These are phyloP conservation scores for Beta corolliflora DNA, from an alignment of 179 eudicot species.

Conservation along the genomic window DNA sequence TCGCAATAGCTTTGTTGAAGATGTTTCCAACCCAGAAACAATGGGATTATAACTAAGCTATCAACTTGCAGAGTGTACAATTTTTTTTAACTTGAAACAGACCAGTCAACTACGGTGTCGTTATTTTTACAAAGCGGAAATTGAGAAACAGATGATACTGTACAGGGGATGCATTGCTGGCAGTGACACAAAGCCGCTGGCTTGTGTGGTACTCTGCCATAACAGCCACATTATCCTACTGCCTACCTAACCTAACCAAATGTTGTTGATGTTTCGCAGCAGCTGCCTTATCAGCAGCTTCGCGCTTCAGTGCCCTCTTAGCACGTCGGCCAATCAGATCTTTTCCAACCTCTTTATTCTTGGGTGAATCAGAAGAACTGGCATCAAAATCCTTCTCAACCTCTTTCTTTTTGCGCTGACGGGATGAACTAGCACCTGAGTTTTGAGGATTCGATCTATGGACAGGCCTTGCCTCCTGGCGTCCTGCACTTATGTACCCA, in stretches of 20 bases:
- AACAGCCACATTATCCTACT: slow-evolving; percentile 28
- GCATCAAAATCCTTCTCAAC: slow-evolving; percentile 38
- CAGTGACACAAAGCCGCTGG: slow-evolving; percentile 24
- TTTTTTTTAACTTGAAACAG: slow-evolving; percentile 9
- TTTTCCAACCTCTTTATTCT: slow-evolving; percentile 56
- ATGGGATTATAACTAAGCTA: slow-evolving; percentile 10
- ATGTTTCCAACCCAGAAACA: slow-evolving; percentile 1
- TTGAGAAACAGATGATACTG: slow-evolving; percentile 26
- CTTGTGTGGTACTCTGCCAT: slow-evolving; percentile 20
- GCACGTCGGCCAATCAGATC: slow-evolving; percentile 78
- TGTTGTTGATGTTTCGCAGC: slow-evolving; percentile 84
- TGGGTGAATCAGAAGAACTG: slow-evolving; percentile 60
- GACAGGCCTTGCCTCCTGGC: slow-evolving; percentile 76
- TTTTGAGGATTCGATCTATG: slow-evolving; percentile 36
- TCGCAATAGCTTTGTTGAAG: slow-evolving; percentile 13
- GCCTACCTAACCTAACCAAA: slow-evolving; percentile 68
- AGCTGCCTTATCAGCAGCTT: slow-evolving; percentile 91
- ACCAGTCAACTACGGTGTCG: slow-evolving; percentile 30
- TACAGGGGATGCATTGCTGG: slow-evolving; percentile 36
- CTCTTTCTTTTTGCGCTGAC: slow-evolving; percentile 64
- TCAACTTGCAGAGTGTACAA: slow-evolving; percentile 14
- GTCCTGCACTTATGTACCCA: slow-evolving; percentile 71
- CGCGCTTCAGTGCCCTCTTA: slow-evolving; percentile 88
- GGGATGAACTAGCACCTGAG: slow-evolving; percentile 56
- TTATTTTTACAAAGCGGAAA: slow-evolving; percentile 36